Evolutionary conservation across 371 early-diverging fungal genomes (phyloP), one percentile per base, ranked within the genome.

Genomic region (Mortierella sp.): DNA sequence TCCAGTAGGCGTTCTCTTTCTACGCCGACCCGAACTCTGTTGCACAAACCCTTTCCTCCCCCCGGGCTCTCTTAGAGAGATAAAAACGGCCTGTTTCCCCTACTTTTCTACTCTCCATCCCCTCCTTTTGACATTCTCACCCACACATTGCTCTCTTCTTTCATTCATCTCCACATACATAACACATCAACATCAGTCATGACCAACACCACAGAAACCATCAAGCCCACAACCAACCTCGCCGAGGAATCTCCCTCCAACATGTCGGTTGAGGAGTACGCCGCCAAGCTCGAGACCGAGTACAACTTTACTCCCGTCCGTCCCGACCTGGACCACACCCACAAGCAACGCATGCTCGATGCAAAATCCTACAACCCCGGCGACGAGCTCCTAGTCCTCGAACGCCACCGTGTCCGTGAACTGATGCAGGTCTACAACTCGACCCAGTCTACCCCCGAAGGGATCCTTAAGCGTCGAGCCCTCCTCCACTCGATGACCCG

Each of bases 301-400:
- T 58, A 78, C 60, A 73, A 76, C 18, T 78, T 84, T 32, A 72
- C 85, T 0, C 79, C 81, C 10, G 16, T 74, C 48, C 63, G 60
- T 7, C 85, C 18, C 27, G 71, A 81, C 41, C 81, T 84, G 41
- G 81, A 84, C 44, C 81, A 78, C 16, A 78, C 81, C 54, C 82
- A 86, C 35, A 86, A 86, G 74, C 74, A 81, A 32, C 78, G 74
- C 72, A 86, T 86, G 87, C 75, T 95, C 27, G 90, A 87, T 11
- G 93, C 96, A n/a, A 90, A 95, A 82, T 81, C 79, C 21, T 96
- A 96, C 87, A n/a, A 84, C 72, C 88, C 92, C n/a, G 49, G 48
- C 35, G 93, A 94, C 72, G 89, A 91, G 2, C 90, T 93, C 70
- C 91, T 97, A 1, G 56, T 83, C 8, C 76, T 74, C 2, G 91